These are phyloP conservation scores for Castanea mollissima DNA, from an alignment of 306 rosid genomes.

Conservation along the genomic window DNA sequence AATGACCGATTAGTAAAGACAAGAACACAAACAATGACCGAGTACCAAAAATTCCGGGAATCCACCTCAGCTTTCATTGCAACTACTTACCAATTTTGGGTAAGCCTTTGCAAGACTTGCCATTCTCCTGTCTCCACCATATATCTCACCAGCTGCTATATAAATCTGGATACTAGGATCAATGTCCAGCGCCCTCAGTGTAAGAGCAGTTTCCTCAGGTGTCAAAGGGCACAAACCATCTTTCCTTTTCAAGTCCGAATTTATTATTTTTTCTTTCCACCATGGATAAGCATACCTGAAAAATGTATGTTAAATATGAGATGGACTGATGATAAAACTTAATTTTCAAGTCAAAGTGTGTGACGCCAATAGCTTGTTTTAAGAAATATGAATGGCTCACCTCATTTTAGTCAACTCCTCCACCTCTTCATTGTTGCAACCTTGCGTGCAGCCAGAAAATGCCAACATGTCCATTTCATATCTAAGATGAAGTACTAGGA, in stretches of 20 bases:
- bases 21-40: slow-evolving; percentile 1
- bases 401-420: slow-evolving; percentile 99
- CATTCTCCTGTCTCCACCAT: slow-evolving; percentile 86
- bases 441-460: slow-evolving; percentile 98
- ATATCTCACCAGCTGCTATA: slow-evolving; percentile 98
- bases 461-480: slow-evolving; percentile 99
- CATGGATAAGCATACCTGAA: slow-evolving; percentile 92
- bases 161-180: slow-evolving; percentile 89
- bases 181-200: slow-evolving; percentile 76
- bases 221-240: slow-evolving; percentile 96
- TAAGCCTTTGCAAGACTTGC: slow-evolving; percentile 67
- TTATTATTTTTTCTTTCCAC: slow-evolving; percentile 98
- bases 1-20: too few species aligned
- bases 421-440: slow-evolving; percentile 85
- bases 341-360: not conserved
- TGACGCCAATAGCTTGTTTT: not conserved
- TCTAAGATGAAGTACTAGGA: slow-evolving; percentile 93
- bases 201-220: slow-evolving; percentile 97
- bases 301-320: slow-evolving; percentile 12
- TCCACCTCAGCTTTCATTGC: slow-evolving; percentile 11
- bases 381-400: slow-evolving; percentile 34
- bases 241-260: slow-evolving; percentile 91
- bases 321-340: not conserved
- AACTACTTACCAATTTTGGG: slow-evolving; percentile 71
- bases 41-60: slow-evolving; percentile 1